phyloP scores from a whole-genome alignment of 495 filamentous ascomycete species.

The Penicillium soppii region DNA sequence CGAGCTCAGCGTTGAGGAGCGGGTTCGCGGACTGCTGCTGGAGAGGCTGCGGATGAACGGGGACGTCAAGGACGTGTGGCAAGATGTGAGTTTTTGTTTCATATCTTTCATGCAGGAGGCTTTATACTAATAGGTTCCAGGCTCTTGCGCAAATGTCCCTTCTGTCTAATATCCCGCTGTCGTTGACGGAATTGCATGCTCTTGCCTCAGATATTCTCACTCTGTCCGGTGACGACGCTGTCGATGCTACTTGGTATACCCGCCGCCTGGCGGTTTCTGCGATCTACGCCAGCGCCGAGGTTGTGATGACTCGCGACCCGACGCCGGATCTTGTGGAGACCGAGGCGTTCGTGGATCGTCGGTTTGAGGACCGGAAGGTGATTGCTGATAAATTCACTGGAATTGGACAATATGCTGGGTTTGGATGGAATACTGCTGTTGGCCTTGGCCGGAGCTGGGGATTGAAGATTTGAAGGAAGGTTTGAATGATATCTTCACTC shows the following conservation, averaged over 20 bases:
- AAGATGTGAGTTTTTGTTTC: conserved; percentile 62
- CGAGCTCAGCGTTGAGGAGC: conserved; percentile 46
- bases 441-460: conserved; percentile 47
- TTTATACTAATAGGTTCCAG: conserved; percentile 42
- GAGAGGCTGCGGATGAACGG: conserved; percentile 71
- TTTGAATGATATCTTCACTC: neutral
- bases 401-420: conserved; percentile 72
- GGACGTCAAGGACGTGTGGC: conserved; percentile 70
- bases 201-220: conserved; percentile 87
- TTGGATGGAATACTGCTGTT: conserved; percentile 59
- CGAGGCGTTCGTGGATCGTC: conserved; percentile 71
- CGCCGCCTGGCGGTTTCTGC: conserved; percentile 74
- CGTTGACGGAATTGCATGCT: conserved; percentile 72
- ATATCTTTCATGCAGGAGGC: conserved; percentile 1
- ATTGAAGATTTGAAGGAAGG: conserved; percentile 42
- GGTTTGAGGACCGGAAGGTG: conserved; percentile 66
- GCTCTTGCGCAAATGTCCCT: conserved; percentile 88
- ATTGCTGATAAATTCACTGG: conserved; percentile 59
- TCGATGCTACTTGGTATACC: conserved; percentile 89
- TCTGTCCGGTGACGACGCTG: conserved; percentile 75
- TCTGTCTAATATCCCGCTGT: conserved; percentile 69
- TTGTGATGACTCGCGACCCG: conserved; percentile 89
- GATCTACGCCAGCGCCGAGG: conserved; percentile 82
- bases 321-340: conserved; percentile 68
- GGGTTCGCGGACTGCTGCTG: conserved; percentile 64